Percentiles rank a stretch among this genome's conserved stretches.
phyloP scores from a whole-genome alignment of 352 stramenopile species.

The Pythium insidiosum region DNA sequence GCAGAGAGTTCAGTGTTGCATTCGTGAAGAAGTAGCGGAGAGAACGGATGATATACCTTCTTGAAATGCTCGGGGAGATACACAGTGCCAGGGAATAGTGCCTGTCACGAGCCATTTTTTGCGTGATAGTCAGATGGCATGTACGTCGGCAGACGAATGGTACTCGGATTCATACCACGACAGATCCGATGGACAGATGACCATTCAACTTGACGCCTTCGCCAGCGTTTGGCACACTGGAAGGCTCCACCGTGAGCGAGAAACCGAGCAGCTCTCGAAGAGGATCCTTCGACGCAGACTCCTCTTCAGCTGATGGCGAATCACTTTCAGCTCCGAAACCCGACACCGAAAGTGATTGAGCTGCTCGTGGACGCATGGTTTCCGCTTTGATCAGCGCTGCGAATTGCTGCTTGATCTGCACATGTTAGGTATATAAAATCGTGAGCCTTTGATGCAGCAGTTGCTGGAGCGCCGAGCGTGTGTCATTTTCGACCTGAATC shows the following conservation, averaged over 20 bases:
- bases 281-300: conserved; percentile 25
- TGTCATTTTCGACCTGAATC: conserved; percentile 49
- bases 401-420: no score
- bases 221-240: conserved; percentile 47
- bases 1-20: neutral
- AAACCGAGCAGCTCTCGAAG: conserved; percentile 61
- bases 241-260: conserved; percentile 59
- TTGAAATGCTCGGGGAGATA: conserved; percentile 84
- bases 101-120: no score
- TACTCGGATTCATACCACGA: conserved; percentile 73
- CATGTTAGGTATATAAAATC: no score
- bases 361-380: no score
- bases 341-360: conserved; percentile 50
- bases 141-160: no score
- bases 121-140: no score
- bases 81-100: conserved; percentile 67
- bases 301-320: conserved; percentile 15
- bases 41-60: conserved; percentile 30
- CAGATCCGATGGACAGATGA: conserved; percentile 48
- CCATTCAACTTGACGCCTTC: conserved; percentile 69
- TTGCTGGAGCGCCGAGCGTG: no score
- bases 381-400: conserved; percentile 55
- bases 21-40: no score
- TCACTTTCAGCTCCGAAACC: conserved; percentile 38
- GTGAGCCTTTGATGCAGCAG: no score